Evolutionary conservation across 2,329 filamentous ascomycete genomes (phyloP).

Genomic region (Rhytidhysteron rufulum): DNA sequence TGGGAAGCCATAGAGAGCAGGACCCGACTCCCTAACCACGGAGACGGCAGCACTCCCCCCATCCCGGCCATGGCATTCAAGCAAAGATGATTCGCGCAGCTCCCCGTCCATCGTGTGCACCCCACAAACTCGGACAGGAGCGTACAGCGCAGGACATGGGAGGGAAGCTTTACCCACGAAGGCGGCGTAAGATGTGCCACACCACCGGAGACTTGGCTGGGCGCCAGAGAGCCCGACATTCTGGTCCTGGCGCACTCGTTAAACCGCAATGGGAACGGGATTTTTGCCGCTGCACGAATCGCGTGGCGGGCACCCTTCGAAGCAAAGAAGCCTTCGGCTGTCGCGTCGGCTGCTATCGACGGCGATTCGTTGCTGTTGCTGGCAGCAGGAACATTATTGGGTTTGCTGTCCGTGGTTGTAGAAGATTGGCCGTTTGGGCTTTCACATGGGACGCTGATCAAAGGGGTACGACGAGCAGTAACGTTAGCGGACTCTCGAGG

Average conservation of each 20-base stretch:
- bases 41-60: not conserved
- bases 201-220: conserved; percentile 29
- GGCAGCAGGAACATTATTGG: not conserved
- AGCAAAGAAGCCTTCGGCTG: conserved; percentile 15
- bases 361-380: not conserved
- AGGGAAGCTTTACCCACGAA: conserved; percentile 23
- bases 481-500: not conserved
- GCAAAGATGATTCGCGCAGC: not conserved
- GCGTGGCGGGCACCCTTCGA: conserved; percentile 23
- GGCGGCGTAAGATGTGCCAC: conserved; percentile 32
- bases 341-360: not conserved
- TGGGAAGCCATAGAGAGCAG: not conserved
- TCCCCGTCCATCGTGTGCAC: conserved; percentile 5
- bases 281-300: conserved; percentile 26
- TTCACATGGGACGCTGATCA: not conserved
- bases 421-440: not conserved
- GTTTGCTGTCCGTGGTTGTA: not conserved
- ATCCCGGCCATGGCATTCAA: not conserved
- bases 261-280: conserved; percentile 18
- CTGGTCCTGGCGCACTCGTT: conserved; percentile 25
- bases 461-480: not conserved
- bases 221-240: conserved; percentile 22
- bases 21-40: not conserved
- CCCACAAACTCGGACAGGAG: conserved; percentile 16
- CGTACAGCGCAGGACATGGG: conserved; percentile 20